Evolutionary conservation across 768 basidiomycete species (phyloP), one percentile per base, ranked within the genome.

Genomic region (Phylloporus sp.): DNA sequence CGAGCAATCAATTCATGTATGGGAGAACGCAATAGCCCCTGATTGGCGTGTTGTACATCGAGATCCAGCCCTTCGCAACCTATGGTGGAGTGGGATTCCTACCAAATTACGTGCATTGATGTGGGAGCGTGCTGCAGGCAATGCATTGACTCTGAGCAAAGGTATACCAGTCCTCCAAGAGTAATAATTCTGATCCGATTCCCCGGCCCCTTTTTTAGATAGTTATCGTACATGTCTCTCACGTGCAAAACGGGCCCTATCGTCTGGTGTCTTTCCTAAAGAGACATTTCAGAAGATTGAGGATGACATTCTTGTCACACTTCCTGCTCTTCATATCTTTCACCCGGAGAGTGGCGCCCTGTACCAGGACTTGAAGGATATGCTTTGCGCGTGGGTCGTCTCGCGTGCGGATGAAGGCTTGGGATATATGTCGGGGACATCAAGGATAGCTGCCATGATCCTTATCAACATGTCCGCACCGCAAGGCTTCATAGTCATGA

Each of bases 71-170:
- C 70, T 93, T 47, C 80, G 86, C 28, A 81, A 76, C 62, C 62
- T 94, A 9, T 95, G 92, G 93, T 92, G 91, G 91, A 76, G 76
- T 27, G 93, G 93, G 4, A 88, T 94, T 58, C 93, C 93, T 3
- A 79, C 86, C 0, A 88, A 89, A 62, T 68, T 91, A 49, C 80
- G 93, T 28, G 86, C 88, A 4, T 65, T 76, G 2, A 78, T 95
- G 75, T 95, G 93, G 93, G 82, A 88, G 65, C 77, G 77, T 46
- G 90, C 86, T n/a, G 81, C 87, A 15, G 93, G 93, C 8, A 95
- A 95, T 63, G 73, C 81, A 23, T 73, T 95, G 39, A 84, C 90
- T 15, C 68, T 95, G 47, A 84, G 82, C 67, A 93, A 88, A 85
- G 89, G 89, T 85, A 71, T 26, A 56, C 38, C 50, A 23, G 28